These are phyloP conservation scores for Puccinia horiana DNA, from an alignment of 1,284 basidiomycete genomes.

Conservation along the genomic window DNA sequence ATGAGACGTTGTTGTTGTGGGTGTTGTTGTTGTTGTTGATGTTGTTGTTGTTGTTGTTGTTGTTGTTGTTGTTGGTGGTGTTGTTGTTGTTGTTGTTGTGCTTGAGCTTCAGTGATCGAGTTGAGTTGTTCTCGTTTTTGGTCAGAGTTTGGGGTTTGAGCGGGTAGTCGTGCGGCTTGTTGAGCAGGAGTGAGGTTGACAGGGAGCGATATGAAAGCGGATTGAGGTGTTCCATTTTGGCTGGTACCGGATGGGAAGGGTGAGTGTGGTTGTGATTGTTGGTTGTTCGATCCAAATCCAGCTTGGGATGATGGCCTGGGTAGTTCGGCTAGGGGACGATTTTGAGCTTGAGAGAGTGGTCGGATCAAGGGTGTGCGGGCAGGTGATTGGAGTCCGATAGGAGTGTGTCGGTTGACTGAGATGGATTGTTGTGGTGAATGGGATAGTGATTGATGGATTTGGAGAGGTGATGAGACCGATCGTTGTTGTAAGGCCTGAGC, in stretches of 20 bases:
- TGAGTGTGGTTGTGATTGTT: conserved; percentile 20
- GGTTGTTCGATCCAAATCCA: neutral
- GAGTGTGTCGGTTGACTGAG: conserved; percentile 17
- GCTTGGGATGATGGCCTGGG: conserved; percentile 39
- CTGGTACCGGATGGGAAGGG: conserved; percentile 29
- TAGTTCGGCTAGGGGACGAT: conserved; percentile 5
- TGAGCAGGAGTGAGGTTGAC: conserved; percentile 37
- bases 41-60: conserved; percentile 23
- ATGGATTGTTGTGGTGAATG: conserved; percentile 34
- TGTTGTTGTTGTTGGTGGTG: neutral
- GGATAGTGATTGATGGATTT: conserved; percentile 14
- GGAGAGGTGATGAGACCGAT: conserved; percentile 33
- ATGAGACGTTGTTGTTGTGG: conserved; percentile 2
- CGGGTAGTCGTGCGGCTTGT: conserved; percentile 16
- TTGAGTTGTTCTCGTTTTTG: conserved; percentile 26
- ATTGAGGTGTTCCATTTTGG: conserved; percentile 36
- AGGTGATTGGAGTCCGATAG: conserved; percentile 29
- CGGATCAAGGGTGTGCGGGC: conserved; percentile 34
- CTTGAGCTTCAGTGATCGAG: neutral
- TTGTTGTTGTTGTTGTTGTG: conserved; percentile 22
- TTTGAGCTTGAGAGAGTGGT: conserved; percentile 35
- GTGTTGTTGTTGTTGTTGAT: neutral
- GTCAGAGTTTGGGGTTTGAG: conserved; percentile 23
- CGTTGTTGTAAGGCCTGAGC: conserved; percentile 20
- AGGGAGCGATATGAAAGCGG: conserved; percentile 39